These are phyloP conservation scores for Inonotus obliquus DNA, from an alignment of 1,284 basidiomycete genomes.

Conservation along the genomic window DNA sequence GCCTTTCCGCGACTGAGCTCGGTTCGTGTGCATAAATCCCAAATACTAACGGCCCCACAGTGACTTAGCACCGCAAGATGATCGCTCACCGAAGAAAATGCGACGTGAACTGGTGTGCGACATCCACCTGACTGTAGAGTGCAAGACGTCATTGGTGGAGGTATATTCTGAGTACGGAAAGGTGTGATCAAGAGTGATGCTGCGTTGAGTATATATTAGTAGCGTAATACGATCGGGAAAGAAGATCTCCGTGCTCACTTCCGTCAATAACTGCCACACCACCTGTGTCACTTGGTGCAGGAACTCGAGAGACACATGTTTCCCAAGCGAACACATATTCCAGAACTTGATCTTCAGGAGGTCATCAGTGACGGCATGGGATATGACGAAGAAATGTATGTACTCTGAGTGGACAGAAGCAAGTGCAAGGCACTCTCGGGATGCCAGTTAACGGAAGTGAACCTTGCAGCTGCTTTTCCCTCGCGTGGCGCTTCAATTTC, in stretches of 20 bases:
- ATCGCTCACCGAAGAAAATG: slow-evolving; percentile 58
- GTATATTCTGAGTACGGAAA: slow-evolving; percentile 90
- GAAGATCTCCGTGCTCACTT: slow-evolving; percentile 41
- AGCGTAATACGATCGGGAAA: background rate
- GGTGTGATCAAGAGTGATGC: slow-evolving; percentile 83
- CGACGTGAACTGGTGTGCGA: slow-evolving; percentile 57
- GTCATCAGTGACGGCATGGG: background rate
- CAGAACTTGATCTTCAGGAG: slow-evolving; percentile 45
- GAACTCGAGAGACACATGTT: slow-evolving; percentile 56
- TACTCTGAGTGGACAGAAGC: slow-evolving; percentile 65
- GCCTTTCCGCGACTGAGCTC: slow-evolving; percentile 58
- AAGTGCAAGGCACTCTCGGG: slow-evolving; percentile 74
- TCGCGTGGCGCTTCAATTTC: slow-evolving; percentile 56
- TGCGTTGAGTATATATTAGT: slow-evolving; percentile 28
- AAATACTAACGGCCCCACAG: slow-evolving; percentile 58
- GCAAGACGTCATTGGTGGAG: slow-evolving; percentile 90
- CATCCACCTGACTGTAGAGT: slow-evolving; percentile 38
- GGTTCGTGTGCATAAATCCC: slow-evolving; percentile 62
- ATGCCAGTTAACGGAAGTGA: slow-evolving; percentile 81
- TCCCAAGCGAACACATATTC: slow-evolving; percentile 76
- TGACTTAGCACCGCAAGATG: slow-evolving; percentile 69
- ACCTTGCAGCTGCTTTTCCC: slow-evolving; percentile 38
- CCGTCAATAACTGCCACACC: slow-evolving; percentile 92
- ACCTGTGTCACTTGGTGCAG: slow-evolving; percentile 76
- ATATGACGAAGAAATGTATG: slow-evolving; percentile 25